Base-by-base conservation (phyloP, 768 basidiomycete species). In the Tephrocybe sp. region DNA sequence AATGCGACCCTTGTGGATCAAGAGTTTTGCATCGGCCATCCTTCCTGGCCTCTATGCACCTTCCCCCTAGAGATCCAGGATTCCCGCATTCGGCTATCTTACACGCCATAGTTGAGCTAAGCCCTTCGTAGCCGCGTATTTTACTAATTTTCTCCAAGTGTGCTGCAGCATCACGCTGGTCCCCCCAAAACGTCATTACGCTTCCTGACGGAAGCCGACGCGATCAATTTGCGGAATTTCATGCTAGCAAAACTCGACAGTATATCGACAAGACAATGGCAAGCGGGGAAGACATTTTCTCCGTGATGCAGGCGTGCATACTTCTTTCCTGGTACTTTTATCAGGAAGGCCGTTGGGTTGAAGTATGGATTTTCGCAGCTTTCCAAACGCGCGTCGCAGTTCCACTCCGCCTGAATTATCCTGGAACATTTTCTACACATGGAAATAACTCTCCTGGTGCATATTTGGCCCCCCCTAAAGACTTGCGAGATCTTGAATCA, bases 321-420 rank as follows among this genome's bases (percentile, higher is more conserved):
- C 70, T 93, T 19, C 78, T 93, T 15, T 88, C 88, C 1, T 93
- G 91, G 91, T 92, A 90, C 67, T 91, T 92, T 57, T 93, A 91
- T 61, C 86, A 90, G 49, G 91, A 92, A 66, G 90, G 91, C 2
- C 77, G 89, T 47, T 81, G 91, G 91, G 90, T 92, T 8, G 91
- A 93, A 67, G 86, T 92, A 3, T 92, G 91, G 91, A 87, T 91
- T 33, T 91, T 91, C 66, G 88, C 91, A 16, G 88, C 80, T 11
- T 91, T 91, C 60, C 87, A 91, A 62, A 88, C 84, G 13, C 78
- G 90, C 24, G 87, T 88, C 16, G 86, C 88, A 21, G 76, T 92
- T 15, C 91, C 90, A 4, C 73, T 93, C 24, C 83, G 90, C 36
- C 68, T 91, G 22, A 93, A 93, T 65, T 90, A 89, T 63, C 90